phyloP scores from a whole-genome alignment of 805 yeast genomes.

The Wickerhamomyces tratensis region DNA sequence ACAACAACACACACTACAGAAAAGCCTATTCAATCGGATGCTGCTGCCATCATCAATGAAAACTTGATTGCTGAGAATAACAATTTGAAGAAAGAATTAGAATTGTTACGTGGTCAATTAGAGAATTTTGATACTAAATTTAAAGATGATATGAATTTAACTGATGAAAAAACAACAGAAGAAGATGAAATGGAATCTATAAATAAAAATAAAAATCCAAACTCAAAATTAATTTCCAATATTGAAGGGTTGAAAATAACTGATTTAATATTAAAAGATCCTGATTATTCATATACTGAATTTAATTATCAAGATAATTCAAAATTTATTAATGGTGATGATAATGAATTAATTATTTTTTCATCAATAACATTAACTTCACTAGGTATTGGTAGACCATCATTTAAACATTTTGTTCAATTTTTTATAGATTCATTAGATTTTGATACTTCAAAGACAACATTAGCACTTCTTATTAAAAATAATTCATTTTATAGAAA shows the following conservation, averaged over 20 bases:
- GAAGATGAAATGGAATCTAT: no score
- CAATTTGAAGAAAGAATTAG: background rate
- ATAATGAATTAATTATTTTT: slow-evolving; percentile 9
- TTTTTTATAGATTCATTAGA: background rate
- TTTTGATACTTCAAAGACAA: background rate
- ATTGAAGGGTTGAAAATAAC: background rate
- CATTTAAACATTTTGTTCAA: background rate
- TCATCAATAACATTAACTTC: slow-evolving; percentile 5
- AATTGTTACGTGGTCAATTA: background rate
- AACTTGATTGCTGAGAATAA: background rate
- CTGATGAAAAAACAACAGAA: no score
- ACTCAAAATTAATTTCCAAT: no score
- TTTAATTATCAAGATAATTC: slow-evolving; percentile 1
- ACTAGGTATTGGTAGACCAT: background rate
- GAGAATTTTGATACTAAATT: background rate
- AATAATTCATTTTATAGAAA: background rate
- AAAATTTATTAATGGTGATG: slow-evolving; percentile 2
- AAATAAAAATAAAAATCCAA: no score
- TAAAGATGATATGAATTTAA: no score
- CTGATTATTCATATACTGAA: background rate
- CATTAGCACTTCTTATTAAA: background rate
- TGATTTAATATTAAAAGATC: background rate
- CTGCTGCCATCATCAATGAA: background rate
- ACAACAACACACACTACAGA: no score
- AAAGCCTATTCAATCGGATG: background rate